phyloP scores from a whole-genome alignment of 148 eudicot genomes.

The Nepenthes mirabilis region DNA sequence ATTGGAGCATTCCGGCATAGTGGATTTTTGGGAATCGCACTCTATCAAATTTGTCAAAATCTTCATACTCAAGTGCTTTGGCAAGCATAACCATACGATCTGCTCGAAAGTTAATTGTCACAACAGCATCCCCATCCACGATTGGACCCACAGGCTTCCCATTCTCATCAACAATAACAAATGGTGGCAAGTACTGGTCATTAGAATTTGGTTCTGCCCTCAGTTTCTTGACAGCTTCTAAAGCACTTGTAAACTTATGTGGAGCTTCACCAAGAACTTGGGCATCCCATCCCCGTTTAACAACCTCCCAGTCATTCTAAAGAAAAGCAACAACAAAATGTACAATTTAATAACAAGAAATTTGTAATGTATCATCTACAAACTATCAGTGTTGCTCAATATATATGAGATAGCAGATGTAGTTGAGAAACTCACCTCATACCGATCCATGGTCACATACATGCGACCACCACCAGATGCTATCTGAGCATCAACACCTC shows the following conservation, averaged over 20 bases:
- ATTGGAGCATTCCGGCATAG: slow-evolving; percentile 92
- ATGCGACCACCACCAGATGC: slow-evolving; percentile 99
- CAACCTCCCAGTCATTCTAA: slow-evolving; percentile 91
- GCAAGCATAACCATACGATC: slow-evolving; percentile 97
- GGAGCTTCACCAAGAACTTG: slow-evolving; percentile 99
- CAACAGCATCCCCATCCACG: slow-evolving; percentile 94
- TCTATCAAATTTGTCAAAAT: slow-evolving; percentile 78
- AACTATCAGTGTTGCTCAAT: neutral
- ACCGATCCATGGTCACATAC: slow-evolving; percentile 94
- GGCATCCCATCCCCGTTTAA: slow-evolving; percentile 97
- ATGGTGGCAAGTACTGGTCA: slow-evolving; percentile 82
- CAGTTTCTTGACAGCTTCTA: slow-evolving; percentile 77
- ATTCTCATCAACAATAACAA: slow-evolving; percentile 71
- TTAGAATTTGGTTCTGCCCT: slow-evolving; percentile 47
- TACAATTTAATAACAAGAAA: neutral
- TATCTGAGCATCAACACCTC: slow-evolving; percentile 78
- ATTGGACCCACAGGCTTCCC: slow-evolving; percentile 87
- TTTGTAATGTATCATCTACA: neutral
- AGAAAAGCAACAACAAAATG: slow-evolving; percentile 6
- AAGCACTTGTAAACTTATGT: slow-evolving; percentile 53
- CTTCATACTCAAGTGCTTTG: slow-evolving; percentile 71
- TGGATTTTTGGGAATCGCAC: slow-evolving; percentile 67
- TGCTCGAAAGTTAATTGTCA: slow-evolving; percentile 78
- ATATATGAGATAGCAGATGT: too few relatives aligned
- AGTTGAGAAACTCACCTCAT: slow-evolving; percentile 46